Evolutionary conservation across 2,329 filamentous ascomycete species (phyloP), one percentile per base, ranked within the genome.

Genomic region (Penicillium sp.): DNA sequence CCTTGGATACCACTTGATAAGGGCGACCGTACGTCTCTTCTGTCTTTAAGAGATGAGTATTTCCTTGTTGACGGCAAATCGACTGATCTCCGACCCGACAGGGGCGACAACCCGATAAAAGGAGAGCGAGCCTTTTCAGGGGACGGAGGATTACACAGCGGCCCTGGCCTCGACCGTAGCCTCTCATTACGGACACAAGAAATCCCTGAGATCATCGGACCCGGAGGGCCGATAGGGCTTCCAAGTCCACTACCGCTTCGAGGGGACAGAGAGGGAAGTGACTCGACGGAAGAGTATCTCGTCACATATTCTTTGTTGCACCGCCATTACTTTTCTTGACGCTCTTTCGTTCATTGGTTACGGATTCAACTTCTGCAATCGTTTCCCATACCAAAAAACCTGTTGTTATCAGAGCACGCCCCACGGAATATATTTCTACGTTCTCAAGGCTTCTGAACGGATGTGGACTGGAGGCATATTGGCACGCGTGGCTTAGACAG

Each of bases 11-110:
- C 69, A 4, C 59, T 67, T 26, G 71, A 71, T 5, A 68, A 66
- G 45, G 67, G 70, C 7, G 58, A 71, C 13, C 57, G 68, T 5
- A 44, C 60, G 5, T 71, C 71, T 29, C 21, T 67, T 4, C 56
- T 57, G 7, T 64, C 66, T 4, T 60, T 64, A 15, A 56, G 64
- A 44, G 67, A 75, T 21, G 74, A 73, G 53, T 74, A 69, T 56
- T 75, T 70, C 50, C 60, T 69, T 50, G 67, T 69, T 5, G 72
- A 75, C 35, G 71, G 71, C 50, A 76, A 75, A 58, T 66, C 65
- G 11, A 67, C 52, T 48, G 66, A 62, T 48, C 59, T 62, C 6
- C 64, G 64, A 31, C 72, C 70, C 3, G 69, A 71, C 52, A 45
- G 64, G 19, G 73, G 68, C 8, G 64, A 72, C 30, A 66, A 69